Base-by-base conservation (phyloP, 257 asterid species). In the Solanum sejunctum region DNA sequence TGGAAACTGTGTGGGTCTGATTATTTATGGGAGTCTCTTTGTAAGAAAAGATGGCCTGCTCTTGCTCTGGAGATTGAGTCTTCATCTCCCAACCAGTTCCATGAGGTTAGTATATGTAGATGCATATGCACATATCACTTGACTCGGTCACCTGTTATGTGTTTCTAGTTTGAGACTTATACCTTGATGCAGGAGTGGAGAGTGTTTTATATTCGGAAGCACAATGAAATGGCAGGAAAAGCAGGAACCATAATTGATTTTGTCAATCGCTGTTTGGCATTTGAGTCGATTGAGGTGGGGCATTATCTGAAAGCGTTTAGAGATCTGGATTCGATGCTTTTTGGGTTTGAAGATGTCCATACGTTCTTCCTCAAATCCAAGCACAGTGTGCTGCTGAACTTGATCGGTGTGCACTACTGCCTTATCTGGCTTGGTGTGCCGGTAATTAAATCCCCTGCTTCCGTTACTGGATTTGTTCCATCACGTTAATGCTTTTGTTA, bases 361-460 rank as follows among this genome's bases (percentile, higher is more conserved):
- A 89, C 91, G 89, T 88, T 92, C 87, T 90, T 95, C 36, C 93
- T 95, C 84, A 91, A 91, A 83, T 93, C 98, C 7, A 70, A 91
- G 58, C 87, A 90, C 84, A 87, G 84, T 54, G 97, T 94, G 86
- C 87, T 95, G 85, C 88, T 92, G 39, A 95, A 95, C 91, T 92
- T 92, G 94, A 89, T 90, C 56, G 98, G 95, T 88, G 80, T 95
- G 91, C 97, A 95, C 87, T 94, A 94, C 88, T 95, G 98, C 96
- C 84, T 93, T 85, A 17, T 55, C 10, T 87, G 90, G 89, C 98
- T 93, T 72, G 89, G 84, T 51, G 83, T 93, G 39, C 91, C 93
- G 89, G 99, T 94, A 91, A 70, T 51, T 12, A 23, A 72, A 43
- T 72, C 41, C 69, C 81, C 54, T 85, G 11, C 45, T n/a, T 49